These are phyloP conservation scores for Boletales sp. DNA, from an alignment of 768 basidiomycete genomes.

Conservation along the genomic window DNA sequence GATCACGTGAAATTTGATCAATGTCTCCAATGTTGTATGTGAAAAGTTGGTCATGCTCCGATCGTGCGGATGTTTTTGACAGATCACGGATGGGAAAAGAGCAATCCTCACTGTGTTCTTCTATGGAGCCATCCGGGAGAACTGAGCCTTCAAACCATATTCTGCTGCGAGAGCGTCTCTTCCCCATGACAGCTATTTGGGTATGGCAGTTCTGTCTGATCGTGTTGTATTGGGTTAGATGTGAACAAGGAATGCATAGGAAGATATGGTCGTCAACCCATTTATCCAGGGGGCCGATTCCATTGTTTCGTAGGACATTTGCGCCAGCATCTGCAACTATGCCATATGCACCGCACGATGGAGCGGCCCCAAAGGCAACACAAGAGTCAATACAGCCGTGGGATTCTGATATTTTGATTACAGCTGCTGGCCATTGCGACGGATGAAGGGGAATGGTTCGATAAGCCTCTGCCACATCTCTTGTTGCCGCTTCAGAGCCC, in stretches of 20 bases:
- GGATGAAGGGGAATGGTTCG: not conserved
- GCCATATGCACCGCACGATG: not conserved
- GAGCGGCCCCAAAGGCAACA: not conserved
- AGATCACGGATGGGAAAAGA: not conserved
- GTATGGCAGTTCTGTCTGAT: too few species aligned
- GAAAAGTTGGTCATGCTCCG: not conserved
- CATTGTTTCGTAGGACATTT: not conserved
- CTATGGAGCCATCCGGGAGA: not conserved
- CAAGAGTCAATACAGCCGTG: not conserved
- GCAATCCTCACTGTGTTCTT: conserved; percentile 6
- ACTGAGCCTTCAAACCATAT: too few species aligned
- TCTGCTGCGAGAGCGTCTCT: too few species aligned
- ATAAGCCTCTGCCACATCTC: not conserved
- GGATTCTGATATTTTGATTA: too few species aligned
- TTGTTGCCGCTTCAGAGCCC: not conserved
- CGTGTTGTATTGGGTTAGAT: not conserved
- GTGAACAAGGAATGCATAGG: not conserved
- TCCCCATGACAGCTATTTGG: too few species aligned
- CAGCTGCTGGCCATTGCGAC: not conserved
- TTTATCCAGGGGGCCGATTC: too few species aligned
- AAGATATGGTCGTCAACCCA: conserved; percentile 6
- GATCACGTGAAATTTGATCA: not conserved
- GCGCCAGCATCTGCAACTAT: too few species aligned
- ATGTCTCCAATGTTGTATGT: not conserved
- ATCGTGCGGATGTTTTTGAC: not conserved